Percentiles rank a stretch among this genome's conserved stretches.
Conservation (phyloP, 768 basidiomycete genomes). For the Nidularia pulvinata region DNA sequence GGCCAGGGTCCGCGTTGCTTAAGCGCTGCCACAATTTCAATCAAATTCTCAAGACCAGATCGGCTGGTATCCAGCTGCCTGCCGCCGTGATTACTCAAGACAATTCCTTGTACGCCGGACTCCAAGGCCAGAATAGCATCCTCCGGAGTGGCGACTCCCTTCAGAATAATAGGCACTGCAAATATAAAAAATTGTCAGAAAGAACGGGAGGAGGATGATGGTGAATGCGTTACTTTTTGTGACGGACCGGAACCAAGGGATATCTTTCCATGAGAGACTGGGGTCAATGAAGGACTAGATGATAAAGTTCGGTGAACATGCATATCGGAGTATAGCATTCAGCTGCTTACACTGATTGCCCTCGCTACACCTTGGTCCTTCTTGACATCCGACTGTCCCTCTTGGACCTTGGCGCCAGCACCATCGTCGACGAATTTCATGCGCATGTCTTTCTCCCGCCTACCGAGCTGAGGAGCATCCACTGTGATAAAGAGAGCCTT, state of each 20-base stretch:
- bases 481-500: constrained; percentile 97
- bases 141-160: constrained; percentile 66
- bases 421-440: constrained; percentile 88
- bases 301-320: background rate
- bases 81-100: constrained; percentile 88
- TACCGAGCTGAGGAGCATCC: constrained; percentile 94
- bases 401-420: constrained; percentile 56
- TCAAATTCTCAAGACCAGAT: constrained; percentile 89
- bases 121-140: constrained; percentile 89
- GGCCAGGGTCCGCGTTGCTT: constrained; percentile 72
- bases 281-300: constrained; percentile 93
- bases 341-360: constrained; percentile 79
- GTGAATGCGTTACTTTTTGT: constrained; percentile 50
- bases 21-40: constrained; percentile 78
- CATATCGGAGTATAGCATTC: background rate
- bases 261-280: constrained; percentile 81
- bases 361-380: constrained; percentile 91
- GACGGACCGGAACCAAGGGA: constrained; percentile 80
- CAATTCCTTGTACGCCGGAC: constrained; percentile 67
- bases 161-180: constrained; percentile 88
- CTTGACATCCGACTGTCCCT: constrained; percentile 60
- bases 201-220: constrained; percentile 38
- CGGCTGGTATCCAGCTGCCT: constrained; percentile 80
- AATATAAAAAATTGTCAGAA: constrained; percentile 5
- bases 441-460: constrained; percentile 96